Evolutionary conservation across 2,329 filamentous ascomycete species (phyloP), one percentile per base, ranked within the genome.

Genomic region (Hypoxylon sp.): DNA sequence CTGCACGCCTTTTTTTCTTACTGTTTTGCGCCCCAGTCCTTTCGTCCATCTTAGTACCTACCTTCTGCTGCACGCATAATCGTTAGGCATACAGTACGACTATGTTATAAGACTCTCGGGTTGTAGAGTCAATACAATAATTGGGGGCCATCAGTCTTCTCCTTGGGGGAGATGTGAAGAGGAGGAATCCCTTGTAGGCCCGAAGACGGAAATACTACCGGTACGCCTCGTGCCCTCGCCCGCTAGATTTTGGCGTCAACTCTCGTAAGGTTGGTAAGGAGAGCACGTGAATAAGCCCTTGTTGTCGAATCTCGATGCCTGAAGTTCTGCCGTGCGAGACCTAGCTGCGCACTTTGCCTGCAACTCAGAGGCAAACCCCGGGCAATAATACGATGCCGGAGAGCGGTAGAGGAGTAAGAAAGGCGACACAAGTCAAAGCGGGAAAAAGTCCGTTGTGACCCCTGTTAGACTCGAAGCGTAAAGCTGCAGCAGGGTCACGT

Each of bases 371-470:
- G 40, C 40, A 51, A 35, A 38, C 49, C 37, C 45, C 56, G 40
- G 49, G 37, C 38, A 49, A 45, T 53, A 55, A 44, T 41, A 47
- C 48, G 36, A 47, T 56, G 23, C 51, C 41, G 31, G 26, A 51
- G 48, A 43, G 32, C 41, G 50, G 34, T 32, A 23, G 26, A 30
- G 17, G 26, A 30, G 36, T 41, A 26, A 58, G 27, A 23, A 38
- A 51, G 42, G 55, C 47, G 49, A 55, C 51, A 56, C 45, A 57
- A 43, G n/a, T 52, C 25, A 55, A 61, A 57, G 59, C 56, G 51
- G 57, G 45, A 61, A 57, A 61, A 56, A 49, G 59, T 44, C 59
- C 57, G 54, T 51, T 60, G 37, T 35, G 31, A 57, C 35, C 48
- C 53, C 44, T 47, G 37, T 41, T 27, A 25, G 32, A 15, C 26